Base-by-base conservation (phyloP, 2,329 filamentous ascomycete species). In the Epichloe bromicola region DNA sequence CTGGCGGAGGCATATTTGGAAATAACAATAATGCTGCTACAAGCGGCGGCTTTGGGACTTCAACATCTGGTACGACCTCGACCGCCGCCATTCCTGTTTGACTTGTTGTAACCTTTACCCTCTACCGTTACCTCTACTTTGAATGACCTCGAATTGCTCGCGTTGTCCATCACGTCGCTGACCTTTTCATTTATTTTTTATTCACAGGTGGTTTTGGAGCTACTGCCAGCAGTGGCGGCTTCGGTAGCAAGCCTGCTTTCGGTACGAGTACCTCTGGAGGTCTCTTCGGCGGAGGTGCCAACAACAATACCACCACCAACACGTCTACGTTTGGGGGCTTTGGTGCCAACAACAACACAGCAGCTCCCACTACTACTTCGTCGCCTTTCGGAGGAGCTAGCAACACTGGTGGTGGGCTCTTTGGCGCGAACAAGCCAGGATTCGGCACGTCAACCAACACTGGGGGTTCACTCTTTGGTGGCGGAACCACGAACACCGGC, bases 231-330 rank as follows among this genome's bases (percentile, higher is more conserved):
- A 45, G 15, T 40, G 61, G 63, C 43, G 65, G 62, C 43, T 72
- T 72, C 53, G 70, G 70, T 49, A 63, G 57, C 55, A 72, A 81
- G 61, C 73, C 79, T 40, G 69, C 75, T 11, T 80, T 80, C 58
- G 78, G 78, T 37, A 62, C 53, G 40, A 63, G 64, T 34, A 61
- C 70, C 15, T 68, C 69, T n/a, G 65, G 63, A 30, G 67, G 72
- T 38, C 63, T 77, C 12, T 77, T 78, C 49, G 74, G 74, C 45
- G 66, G 63, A 23, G 67, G 67, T 45, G 67, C 63, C 20, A 67
- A 67, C 44, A 70, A 67, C 15, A 64, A 65, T 12, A 60, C 65
- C 14, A 60, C 41, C 20, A 43, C 65, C n/a, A 60, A 64, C 37
- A 55, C 57, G 7, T 61, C 64, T 8, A 66, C 66, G 30, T 69